Evolutionary conservation across 2,329 filamentous ascomycete genomes (phyloP).

Genomic region (Bertia moriformis): DNA sequence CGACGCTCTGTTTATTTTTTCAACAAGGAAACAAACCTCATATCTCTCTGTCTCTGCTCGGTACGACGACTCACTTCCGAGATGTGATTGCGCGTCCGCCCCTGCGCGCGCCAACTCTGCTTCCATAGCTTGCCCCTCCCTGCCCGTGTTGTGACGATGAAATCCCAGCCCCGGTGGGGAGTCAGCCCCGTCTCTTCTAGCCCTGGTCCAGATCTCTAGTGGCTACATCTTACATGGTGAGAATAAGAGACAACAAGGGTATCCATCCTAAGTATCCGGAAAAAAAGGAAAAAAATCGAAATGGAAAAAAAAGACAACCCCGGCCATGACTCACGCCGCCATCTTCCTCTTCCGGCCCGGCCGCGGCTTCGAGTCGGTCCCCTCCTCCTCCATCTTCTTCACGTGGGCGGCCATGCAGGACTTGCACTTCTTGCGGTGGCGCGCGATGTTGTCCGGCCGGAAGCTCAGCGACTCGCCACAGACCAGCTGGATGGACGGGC

Average conservation of each 20-base stretch:
- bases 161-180: too few species aligned
- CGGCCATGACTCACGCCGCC: neutral
- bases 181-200: too few species aligned
- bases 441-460: neutral
- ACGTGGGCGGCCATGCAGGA: neutral
- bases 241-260: neutral
- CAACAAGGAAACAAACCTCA: too few species aligned
- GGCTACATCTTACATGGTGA: neutral
- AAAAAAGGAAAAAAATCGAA: neutral
- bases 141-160: too few species aligned
- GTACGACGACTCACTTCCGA: too few species aligned
- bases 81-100: too few species aligned
- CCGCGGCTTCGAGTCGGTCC: neutral
- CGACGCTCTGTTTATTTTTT: too few species aligned
- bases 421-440: neutral
- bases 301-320: neutral
- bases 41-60: too few species aligned
- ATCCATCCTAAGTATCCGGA: too few species aligned
- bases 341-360: neutral
- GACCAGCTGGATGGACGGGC: neutral
- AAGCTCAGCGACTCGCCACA: neutral
- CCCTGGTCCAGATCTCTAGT: too few species aligned
- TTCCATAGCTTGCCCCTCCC: too few species aligned
- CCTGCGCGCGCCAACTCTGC: too few species aligned
- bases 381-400: neutral